Conservation (phyloP, 1,284 basidiomycete genomes). For the Taiwanofungus camphoratus region DNA sequence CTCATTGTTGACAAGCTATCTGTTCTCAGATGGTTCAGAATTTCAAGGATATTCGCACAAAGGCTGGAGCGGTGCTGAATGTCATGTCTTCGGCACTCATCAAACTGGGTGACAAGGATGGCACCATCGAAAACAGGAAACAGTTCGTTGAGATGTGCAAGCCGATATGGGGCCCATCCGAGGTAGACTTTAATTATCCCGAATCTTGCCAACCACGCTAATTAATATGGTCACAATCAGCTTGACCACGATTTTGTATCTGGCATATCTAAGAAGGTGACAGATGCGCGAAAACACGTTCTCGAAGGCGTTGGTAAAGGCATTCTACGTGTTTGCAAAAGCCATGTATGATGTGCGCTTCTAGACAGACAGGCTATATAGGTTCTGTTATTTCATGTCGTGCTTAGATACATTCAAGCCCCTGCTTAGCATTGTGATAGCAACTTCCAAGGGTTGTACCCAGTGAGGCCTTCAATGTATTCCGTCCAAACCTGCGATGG, state of each 20-base stretch:
- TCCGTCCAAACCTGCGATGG: no score
- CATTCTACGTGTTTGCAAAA: slow-evolving; percentile 45
- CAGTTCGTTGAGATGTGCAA: slow-evolving; percentile 47
- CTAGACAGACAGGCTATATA: slow-evolving; percentile 13
- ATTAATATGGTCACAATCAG: slow-evolving; percentile 29
- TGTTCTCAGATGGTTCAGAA: slow-evolving; percentile 50
- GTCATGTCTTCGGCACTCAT: slow-evolving; percentile 50
- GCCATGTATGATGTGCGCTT: slow-evolving; percentile 29
- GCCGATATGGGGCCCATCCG: slow-evolving; percentile 30
- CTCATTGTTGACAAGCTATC: slow-evolving; percentile 1
- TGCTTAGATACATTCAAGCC: slow-evolving; percentile 7
- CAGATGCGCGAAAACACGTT: slow-evolving; percentile 63
- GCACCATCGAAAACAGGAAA: slow-evolving; percentile 45
- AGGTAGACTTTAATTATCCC: slow-evolving; percentile 32
- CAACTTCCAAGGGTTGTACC: no score
- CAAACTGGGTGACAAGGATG: slow-evolving; percentile 45
- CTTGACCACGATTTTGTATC: slow-evolving; percentile 61
- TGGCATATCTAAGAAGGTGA: slow-evolving; percentile 55
- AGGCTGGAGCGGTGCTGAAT: slow-evolving; percentile 45
- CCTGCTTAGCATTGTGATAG: not conserved
- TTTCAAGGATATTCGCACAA: slow-evolving; percentile 56
- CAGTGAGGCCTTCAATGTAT: no score
- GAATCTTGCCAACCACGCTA: no score
- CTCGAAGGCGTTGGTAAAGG: slow-evolving; percentile 70
- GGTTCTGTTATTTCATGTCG: not conserved